Percentiles rank a stretch among this genome's conserved stretches.
Evolutionary conservation across 768 basidiomycete species (phyloP).

Genomic region (Mycena polygramma): DNA sequence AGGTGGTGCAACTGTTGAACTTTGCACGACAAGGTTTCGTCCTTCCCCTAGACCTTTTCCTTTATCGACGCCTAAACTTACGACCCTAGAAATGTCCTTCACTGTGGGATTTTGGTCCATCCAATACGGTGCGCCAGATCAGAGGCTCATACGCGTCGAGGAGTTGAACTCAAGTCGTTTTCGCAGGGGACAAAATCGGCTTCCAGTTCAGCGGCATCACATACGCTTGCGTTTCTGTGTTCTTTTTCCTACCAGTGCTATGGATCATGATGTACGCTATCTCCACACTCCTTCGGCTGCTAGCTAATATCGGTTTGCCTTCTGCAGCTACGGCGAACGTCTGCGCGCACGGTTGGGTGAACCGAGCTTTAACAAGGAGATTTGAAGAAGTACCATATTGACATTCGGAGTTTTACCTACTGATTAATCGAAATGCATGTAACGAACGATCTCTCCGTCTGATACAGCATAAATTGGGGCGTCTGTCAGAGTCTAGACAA

Average conservation of each 20-base stretch:
- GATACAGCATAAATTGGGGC: too few species aligned
- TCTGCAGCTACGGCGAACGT: conserved; percentile 28
- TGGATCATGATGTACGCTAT: conserved; percentile 31
- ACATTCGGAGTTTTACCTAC: too few species aligned
- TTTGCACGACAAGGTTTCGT: conserved; percentile 35
- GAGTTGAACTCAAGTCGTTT: conserved; percentile 42
- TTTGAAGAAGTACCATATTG: conserved; percentile 9
- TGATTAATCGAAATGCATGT: too few species aligned
- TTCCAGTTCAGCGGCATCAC: conserved; percentile 39
- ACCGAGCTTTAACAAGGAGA: conserved; percentile 32
- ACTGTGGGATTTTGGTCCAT: conserved; percentile 29
- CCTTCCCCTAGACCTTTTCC: background rate
- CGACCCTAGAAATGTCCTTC: conserved; percentile 27
- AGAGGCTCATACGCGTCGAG: background rate
- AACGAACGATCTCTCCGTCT: too few species aligned
- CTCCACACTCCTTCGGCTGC: background rate
- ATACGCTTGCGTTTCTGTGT: conserved; percentile 31
- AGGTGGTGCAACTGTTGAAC: conserved; percentile 38
- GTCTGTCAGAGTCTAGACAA: too few species aligned
- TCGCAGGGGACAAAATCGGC: conserved; percentile 30
- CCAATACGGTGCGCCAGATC: conserved; percentile 7
- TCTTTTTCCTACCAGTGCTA: conserved; percentile 37
- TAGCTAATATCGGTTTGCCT: background rate
- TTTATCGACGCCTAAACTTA: background rate
- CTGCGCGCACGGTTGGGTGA: conserved; percentile 32